Conservation (phyloP, 208 protist species). For the Trypanosomatidae sp. region DNA sequence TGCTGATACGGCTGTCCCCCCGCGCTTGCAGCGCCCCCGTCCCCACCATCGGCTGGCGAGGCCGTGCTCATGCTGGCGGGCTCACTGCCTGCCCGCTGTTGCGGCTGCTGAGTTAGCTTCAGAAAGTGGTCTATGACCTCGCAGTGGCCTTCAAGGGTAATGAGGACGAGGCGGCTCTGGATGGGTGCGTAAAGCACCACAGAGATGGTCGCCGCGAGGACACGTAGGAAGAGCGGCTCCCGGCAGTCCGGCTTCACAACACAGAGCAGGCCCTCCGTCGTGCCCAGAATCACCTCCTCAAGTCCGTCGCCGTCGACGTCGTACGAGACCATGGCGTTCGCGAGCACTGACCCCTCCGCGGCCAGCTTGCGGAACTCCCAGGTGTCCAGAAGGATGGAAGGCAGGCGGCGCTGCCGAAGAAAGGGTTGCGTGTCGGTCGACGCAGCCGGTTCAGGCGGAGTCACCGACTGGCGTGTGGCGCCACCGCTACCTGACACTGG, state of each 20-base stretch:
- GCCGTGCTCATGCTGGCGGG: neutral
- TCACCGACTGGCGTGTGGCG: neutral
- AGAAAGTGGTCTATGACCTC: constrained; percentile 80
- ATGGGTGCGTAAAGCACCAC: constrained; percentile 71
- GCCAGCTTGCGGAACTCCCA: constrained; percentile 87
- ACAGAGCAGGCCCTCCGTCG: constrained; percentile 76
- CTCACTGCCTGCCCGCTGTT: constrained; percentile 3
- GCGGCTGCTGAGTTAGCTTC: neutral
- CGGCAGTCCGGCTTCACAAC: constrained; percentile 78
- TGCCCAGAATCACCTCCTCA: constrained; percentile 85
- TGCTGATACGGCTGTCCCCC: neutral
- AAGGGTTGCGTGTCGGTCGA: constrained; percentile 18
- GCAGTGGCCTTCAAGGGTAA: constrained; percentile 89
- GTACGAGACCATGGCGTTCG: constrained; percentile 70
- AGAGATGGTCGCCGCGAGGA: constrained; percentile 78
- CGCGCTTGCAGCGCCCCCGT: neutral
- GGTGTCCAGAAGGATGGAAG: constrained; percentile 74
- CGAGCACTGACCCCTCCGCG: constrained; percentile 76
- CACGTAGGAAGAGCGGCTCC: constrained; percentile 54
- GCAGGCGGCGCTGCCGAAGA: constrained; percentile 29
- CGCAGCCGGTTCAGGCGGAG: neutral
- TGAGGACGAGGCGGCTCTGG: constrained; percentile 54
- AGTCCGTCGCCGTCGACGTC: constrained; percentile 84
- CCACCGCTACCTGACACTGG: neutral
- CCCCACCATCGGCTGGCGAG: neutral